phyloP scores from a whole-genome alignment of 768 basidiomycete species.

The Termitomyces titanicus region DNA sequence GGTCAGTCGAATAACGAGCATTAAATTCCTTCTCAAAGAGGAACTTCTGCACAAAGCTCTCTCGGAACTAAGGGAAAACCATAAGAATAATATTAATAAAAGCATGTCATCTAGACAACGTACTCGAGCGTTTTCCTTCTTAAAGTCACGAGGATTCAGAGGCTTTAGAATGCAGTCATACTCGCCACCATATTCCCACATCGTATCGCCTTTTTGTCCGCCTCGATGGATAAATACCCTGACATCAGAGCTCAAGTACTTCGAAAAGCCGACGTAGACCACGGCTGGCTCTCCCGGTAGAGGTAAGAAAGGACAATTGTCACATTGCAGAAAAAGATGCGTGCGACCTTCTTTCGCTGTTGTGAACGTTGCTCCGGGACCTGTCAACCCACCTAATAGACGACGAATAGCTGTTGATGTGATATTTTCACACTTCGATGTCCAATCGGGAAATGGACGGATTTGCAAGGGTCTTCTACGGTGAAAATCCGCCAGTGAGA shows the following conservation, averaged over 20 bases:
- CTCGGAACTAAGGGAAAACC: not conserved
- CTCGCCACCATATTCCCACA: slow-evolving; percentile 2
- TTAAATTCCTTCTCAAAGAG: not conserved
- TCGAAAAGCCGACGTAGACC: not conserved
- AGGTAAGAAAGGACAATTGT: not conserved
- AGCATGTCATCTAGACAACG: not conserved
- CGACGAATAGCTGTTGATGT: not conserved
- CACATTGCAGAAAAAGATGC: not conserved
- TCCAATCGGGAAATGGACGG: not conserved
- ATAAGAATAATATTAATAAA: not conserved
- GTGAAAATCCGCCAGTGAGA: not conserved
- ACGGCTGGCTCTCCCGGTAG: not conserved
- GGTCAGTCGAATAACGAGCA: not conserved
- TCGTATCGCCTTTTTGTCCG: not conserved
- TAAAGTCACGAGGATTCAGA: not conserved
- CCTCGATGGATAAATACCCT: not conserved
- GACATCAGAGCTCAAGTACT: not conserved
- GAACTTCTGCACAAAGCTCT: not conserved
- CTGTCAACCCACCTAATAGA: not conserved
- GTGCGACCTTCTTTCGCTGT: not conserved
- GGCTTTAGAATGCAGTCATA: not conserved
- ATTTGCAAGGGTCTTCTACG: not conserved
- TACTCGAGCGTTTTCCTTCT: not conserved
- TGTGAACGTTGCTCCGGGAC: not conserved
- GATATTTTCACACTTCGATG: not conserved